Percentiles rank a stretch among this genome's conserved stretches.
Evolutionary conservation across 2,329 filamentous ascomycete genomes (phyloP).

Genomic region (Xylariaceae sp.): DNA sequence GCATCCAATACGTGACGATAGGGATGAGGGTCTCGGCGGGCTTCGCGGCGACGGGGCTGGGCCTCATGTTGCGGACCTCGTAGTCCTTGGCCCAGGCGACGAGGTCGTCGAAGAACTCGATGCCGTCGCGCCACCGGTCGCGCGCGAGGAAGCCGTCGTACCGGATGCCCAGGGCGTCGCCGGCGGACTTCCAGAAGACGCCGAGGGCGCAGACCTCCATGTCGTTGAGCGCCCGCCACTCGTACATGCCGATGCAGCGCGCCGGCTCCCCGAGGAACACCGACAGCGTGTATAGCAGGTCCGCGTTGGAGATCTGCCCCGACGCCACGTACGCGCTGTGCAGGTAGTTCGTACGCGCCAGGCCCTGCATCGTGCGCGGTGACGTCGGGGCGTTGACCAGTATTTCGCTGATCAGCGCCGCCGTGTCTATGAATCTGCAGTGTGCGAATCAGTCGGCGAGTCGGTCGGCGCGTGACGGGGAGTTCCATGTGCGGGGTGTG

Average conservation of each 20-base stretch:
- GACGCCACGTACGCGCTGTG: conserved; percentile 39
- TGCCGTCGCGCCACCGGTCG: conserved; percentile 49
- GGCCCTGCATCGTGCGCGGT: conserved; percentile 37
- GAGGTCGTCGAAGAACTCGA: conserved; percentile 56
- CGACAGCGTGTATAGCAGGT: conserved; percentile 45
- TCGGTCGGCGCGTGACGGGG: no score
- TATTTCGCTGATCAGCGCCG: conserved; percentile 36
- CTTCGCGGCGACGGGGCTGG: conserved; percentile 49
- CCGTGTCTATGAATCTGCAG: conserved; percentile 38
- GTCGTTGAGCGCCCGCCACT: conserved; percentile 70
- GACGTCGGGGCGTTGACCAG: conserved; percentile 41
- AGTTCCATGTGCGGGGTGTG: no score
- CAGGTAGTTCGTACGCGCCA: conserved; percentile 45
- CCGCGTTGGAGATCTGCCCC: conserved; percentile 42
- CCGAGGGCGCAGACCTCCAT: conserved; percentile 70
- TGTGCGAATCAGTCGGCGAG: neutral
- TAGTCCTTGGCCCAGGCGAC: conserved; percentile 55
- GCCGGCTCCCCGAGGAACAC: conserved; percentile 69
- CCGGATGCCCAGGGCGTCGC: conserved; percentile 69
- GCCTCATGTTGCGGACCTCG: conserved; percentile 62
- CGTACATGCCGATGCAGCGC: conserved; percentile 63
- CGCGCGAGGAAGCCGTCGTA: conserved; percentile 44
- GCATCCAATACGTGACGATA: conserved; percentile 60
- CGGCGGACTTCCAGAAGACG: conserved; percentile 71
- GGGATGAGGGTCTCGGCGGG: conserved; percentile 62